Base-by-base conservation (phyloP, 2,329 filamentous ascomycete species). In the Botryosphaeria dothidea region DNA sequence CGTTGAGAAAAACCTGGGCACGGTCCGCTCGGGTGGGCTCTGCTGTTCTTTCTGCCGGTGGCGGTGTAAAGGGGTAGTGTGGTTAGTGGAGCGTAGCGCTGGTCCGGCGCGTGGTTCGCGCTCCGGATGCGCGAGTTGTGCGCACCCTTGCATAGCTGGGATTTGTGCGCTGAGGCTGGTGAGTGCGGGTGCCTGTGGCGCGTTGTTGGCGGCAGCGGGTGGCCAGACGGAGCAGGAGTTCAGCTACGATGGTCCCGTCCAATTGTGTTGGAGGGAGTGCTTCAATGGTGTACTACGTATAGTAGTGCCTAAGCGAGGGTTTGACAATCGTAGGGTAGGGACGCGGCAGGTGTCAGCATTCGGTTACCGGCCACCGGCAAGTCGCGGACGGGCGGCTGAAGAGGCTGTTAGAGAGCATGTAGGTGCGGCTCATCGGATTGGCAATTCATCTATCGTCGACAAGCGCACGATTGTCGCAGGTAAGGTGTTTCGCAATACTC, bases 381-480 rank as follows among this genome's bases (percentile, higher is more conserved):
- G 3, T 8, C 19, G 45, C 45, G 45, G 21, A 17, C 38, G 17
- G 38, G 45, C 45, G 45, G 45, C 45, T 48, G 45, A 48, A n/a
- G 7, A 2, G 25, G 45, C 19, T 7, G n/a, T 45, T 17, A 21
- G 15, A 45, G 41, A 45, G 15, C 15, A 17, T 7, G 15, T 13
- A 19, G 3, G 19, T 11, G 19, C 19, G 19, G 19, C 19, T 48
- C 25, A 25, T 27, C 21, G 21, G 45, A 25, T 8, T 23, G 45
- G 45, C 45, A 48, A 48, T n/a, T n/a, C n/a, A n/a, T 13, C 85
- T 73, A 84, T 97, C 29, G 91, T 96, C 71, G 91, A 94, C 80
- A 41, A 92, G 92, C 34, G 91, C 45, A 25, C 19, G 19, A 48
- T n/a, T 41, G 38, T 41, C 38, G 38, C 38, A 41, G 6, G 38